phyloP scores from a whole-genome alignment of 202 grass and related monocot genomes.

The Hordeum pubiflorum region DNA sequence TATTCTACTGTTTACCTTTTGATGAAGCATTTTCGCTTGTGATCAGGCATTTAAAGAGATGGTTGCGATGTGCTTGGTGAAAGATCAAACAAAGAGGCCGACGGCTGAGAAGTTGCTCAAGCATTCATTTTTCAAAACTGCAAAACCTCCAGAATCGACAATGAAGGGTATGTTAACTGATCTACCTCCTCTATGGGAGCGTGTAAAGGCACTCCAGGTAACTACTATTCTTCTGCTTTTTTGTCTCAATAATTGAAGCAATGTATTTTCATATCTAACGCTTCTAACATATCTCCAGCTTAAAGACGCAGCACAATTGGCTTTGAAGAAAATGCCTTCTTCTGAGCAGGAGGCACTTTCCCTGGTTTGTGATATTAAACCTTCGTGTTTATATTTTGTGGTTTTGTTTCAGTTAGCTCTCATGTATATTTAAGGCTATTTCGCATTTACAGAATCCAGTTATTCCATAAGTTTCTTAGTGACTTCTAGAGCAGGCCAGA shows the following conservation, averaged over 20 bases:
- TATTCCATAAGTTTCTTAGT: neutral
- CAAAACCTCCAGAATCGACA: slow-evolving; percentile 76
- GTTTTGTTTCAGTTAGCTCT: neutral
- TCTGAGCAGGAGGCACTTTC: slow-evolving; percentile 95
- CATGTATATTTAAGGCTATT: neutral
- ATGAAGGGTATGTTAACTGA: slow-evolving; percentile 78
- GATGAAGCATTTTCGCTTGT: slow-evolving; percentile 66
- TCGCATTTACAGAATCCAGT: slow-evolving; percentile 19
- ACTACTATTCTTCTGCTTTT: neutral
- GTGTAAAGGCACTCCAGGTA: slow-evolving; percentile 98
- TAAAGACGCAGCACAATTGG: slow-evolving; percentile 96
- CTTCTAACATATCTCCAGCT: slow-evolving; percentile 51
- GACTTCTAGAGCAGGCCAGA: neutral
- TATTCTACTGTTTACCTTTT: slow-evolving; percentile 39
- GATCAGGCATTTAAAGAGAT: slow-evolving; percentile 99
- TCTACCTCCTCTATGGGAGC: slow-evolving; percentile 87
- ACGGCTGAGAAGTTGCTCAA: slow-evolving; percentile 90
- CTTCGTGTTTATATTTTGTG: slow-evolving; percentile 13
- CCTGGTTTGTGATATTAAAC: slow-evolving; percentile 48
- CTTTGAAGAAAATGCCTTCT: slow-evolving; percentile 98
- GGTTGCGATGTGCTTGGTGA: slow-evolving; percentile 98
- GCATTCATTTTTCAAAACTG: slow-evolving; percentile 95
- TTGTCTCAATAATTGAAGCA: neutral
- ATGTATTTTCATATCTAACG: neutral
- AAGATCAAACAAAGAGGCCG: slow-evolving; percentile 99